Conservation (phyloP, 768 basidiomycete species). For the Rhodotorula toruloides region DNA sequence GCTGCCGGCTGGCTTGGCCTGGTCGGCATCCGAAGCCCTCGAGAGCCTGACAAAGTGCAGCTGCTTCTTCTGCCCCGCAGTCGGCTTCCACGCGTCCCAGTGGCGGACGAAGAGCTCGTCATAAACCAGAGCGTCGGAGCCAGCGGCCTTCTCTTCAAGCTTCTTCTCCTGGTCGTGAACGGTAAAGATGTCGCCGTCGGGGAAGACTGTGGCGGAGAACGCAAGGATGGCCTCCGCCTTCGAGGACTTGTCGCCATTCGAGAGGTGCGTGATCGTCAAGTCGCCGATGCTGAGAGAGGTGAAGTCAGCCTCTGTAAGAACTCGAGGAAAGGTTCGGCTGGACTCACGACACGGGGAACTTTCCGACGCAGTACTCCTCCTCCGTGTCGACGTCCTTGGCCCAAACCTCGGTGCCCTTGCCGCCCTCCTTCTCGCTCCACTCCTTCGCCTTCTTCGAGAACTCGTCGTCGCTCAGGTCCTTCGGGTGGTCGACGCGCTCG, state of each 20-base stretch:
- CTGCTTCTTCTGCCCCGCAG: slow-evolving; percentile 60
- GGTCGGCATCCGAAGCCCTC: slow-evolving; percentile 45
- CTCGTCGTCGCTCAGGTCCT: slow-evolving; percentile 17
- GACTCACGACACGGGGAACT: slow-evolving; percentile 39
- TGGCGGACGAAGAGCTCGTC: slow-evolving; percentile 67
- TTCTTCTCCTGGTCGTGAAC: slow-evolving; percentile 65
- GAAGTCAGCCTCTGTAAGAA: not conserved
- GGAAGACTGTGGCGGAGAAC: slow-evolving; percentile 78
- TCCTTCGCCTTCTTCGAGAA: not conserved
- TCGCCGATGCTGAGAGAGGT: slow-evolving; percentile 25
- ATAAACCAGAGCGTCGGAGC: slow-evolving; percentile 57
- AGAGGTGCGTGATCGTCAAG: slow-evolving; percentile 17
- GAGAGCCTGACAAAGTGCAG: slow-evolving; percentile 65
- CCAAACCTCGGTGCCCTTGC: slow-evolving; percentile 35
- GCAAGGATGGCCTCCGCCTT: slow-evolving; percentile 61
- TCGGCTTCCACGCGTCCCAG: slow-evolving; percentile 66
- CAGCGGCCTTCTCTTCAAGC: slow-evolving; percentile 59
- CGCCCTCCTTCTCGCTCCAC: slow-evolving; percentile 13
- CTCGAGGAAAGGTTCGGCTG: no score
- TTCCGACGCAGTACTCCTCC: slow-evolving; percentile 35
- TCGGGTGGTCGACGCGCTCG: slow-evolving; percentile 21
- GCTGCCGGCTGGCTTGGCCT: slow-evolving; percentile 11
- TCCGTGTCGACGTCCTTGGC: slow-evolving; percentile 28
- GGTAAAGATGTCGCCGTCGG: slow-evolving; percentile 65
- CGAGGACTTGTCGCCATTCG: slow-evolving; percentile 44